These are phyloP conservation scores for Lizanozyma gosingica DNA, from an alignment of 1,139 yeast species.

Conservation along the genomic window DNA sequence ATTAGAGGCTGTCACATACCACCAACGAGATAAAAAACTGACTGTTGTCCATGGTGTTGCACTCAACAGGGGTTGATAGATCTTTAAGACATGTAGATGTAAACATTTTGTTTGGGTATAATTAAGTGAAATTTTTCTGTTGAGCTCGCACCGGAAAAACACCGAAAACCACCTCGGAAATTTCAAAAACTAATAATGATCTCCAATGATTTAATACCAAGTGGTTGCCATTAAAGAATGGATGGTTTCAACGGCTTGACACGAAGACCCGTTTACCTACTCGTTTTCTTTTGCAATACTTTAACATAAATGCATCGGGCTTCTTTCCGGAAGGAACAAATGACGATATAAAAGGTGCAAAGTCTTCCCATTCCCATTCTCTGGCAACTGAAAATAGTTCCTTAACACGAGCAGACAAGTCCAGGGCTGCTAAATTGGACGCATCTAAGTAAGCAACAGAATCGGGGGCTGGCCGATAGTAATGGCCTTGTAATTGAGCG, in stretches of 20 bases:
- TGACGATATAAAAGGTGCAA: conserved; percentile 58
- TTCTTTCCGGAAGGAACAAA: conserved; percentile 49
- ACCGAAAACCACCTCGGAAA: no score
- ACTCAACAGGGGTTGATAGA: no score
- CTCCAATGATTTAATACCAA: no score
- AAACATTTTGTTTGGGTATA: no score
- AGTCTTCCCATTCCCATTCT: conserved; percentile 66
- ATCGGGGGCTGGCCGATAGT: conserved; percentile 34
- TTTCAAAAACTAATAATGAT: no score
- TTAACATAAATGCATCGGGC: conserved; percentile 63
- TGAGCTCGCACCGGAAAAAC: no score
- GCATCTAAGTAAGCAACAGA: conserved; percentile 46
- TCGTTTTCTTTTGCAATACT: conserved; percentile 62
- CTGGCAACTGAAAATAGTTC: conserved; percentile 52
- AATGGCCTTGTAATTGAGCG: conserved; percentile 44
- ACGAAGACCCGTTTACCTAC: conserved; percentile 40
- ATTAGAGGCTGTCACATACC: conserved; percentile 12
- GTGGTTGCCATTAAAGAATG: no score
- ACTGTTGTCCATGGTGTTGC: conserved; percentile 19
- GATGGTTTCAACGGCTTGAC: conserved; percentile 6
- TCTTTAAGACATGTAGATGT: no score
- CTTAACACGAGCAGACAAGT: conserved; percentile 46
- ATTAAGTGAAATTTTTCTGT: no score
- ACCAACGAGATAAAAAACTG: conserved; percentile 19
- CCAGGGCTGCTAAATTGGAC: conserved; percentile 32